Base-by-base conservation (phyloP, 2,329 filamentous ascomycete species). In the Volutella citrinella region DNA sequence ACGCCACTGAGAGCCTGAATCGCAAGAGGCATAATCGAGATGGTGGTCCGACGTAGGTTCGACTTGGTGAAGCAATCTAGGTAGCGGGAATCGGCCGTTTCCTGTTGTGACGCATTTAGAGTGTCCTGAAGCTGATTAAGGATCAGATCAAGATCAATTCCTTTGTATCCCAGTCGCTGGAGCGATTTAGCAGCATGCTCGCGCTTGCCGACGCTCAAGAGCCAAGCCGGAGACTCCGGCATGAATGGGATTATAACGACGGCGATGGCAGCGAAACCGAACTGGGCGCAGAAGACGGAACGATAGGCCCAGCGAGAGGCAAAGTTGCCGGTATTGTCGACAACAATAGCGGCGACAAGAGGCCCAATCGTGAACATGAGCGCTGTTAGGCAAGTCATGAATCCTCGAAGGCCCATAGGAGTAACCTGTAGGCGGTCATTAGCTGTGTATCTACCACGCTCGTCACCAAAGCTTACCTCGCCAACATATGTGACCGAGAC, bases 51-150 rank as follows among this genome's bases (percentile, higher is more conserved):
- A 10, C 42, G 37, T 7, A 48, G 21, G 35, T 48, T 46, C 20
- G 42, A 41, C 28, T 43, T 43, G 20, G 42, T 39, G 40, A 48
- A 48, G 30, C 45, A 48, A 22, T 46, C 43, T 4, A 46, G 5
- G 33, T 30, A 46, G 27, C 37, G 38, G 10, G 30, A 40, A 3
- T 40, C 42, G 3, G 38, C 36, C 2, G 42, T 45, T 30, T 45
- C 42, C 23, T 43, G 32, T 24, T 28, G 30, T 17, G 43, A 24
- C 23, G 43, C 42, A 8, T 36, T 26, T 6, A 45, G 40, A 7
- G 42, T 45, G 18, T 35, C 13, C 17, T 33, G 12, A 6, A 45
- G 43, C 11, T 40, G 32, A 4, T 40, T 40, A 14, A 45, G 23
- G n/a, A 36, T 34, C 40, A 43, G 38, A 30, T 45, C 40, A 5